Evolutionary conservation across 164 flowering plant genomes (phyloP).

Genomic region (Vitis rupestris): DNA sequence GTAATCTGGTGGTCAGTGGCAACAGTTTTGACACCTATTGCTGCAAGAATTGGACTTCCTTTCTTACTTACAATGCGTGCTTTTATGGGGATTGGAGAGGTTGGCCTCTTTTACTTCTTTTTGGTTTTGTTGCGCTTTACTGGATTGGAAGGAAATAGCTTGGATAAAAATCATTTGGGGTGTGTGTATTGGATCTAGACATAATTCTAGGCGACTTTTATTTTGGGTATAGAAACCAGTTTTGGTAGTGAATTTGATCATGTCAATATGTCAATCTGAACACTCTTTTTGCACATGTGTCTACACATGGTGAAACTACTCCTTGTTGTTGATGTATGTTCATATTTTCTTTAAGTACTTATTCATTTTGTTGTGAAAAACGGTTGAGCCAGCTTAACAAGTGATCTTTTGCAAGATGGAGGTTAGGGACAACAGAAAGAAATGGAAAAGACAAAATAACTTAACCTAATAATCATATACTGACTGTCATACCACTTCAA

Average conservation of each 20-base stretch:
- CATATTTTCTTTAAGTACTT: background rate
- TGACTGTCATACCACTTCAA: too few relatives aligned
- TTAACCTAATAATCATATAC: too few relatives aligned
- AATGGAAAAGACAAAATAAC: too few relatives aligned
- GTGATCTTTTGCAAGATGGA: too few relatives aligned
- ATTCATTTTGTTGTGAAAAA: background rate
- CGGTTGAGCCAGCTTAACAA: background rate
- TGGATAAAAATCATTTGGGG: background rate
- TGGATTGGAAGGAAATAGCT: background rate
- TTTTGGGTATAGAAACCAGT: background rate
- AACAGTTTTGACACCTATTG: constrained; percentile 91
- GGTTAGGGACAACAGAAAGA: too few relatives aligned
- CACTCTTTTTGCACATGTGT: too few relatives aligned
- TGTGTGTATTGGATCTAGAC: background rate
- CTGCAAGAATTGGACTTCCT: constrained; percentile 90
- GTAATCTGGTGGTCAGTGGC: constrained; percentile 98
- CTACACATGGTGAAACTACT: too few relatives aligned
- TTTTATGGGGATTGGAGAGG: constrained; percentile 99
- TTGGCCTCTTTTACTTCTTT: constrained; percentile 29
- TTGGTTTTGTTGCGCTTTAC: constrained; percentile 4
- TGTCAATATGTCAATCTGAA: too few relatives aligned
- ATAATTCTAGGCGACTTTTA: background rate
- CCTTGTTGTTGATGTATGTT: background rate
- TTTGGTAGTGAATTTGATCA: too few relatives aligned
- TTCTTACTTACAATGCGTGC: constrained; percentile 90